A percentile compares a stretch with the other conserved stretches of the same genome.
Evolutionary conservation across 2,329 filamentous ascomycete species (phyloP).

Genomic region (Aspergillus fumigatiaffinis): DNA sequence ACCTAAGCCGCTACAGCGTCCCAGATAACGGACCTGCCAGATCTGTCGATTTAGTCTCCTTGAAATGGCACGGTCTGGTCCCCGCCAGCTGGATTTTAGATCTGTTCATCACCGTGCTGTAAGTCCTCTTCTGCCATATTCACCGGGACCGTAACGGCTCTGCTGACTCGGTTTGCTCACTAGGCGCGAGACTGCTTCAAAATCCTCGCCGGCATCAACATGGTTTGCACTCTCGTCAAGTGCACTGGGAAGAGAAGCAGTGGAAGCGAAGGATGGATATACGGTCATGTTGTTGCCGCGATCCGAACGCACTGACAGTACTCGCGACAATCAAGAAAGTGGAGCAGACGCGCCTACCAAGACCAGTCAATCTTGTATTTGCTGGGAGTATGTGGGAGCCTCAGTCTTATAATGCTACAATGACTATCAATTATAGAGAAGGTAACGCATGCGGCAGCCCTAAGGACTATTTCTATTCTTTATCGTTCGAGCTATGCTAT

Average conservation of each 20-base stretch:
- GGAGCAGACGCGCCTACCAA: slow-evolving; percentile 1
- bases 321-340: neutral
- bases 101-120: slow-evolving; percentile 36
- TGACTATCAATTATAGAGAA: neutral
- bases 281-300: slow-evolving; percentile 26
- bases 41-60: slow-evolving; percentile 27
- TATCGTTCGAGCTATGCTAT: neutral
- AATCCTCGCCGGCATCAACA: slow-evolving; percentile 2
- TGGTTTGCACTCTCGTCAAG: slow-evolving; percentile 36
- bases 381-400: slow-evolving; percentile 39
- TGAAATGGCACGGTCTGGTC: slow-evolving; percentile 44
- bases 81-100: slow-evolving; percentile 37
- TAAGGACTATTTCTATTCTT: neutral
- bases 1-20: slow-evolving; percentile 41
- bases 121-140: slow-evolving; percentile 15
- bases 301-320: neutral
- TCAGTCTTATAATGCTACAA: slow-evolving; percentile 7
- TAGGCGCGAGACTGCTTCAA: slow-evolving; percentile 17
- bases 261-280: slow-evolving; percentile 40
- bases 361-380: slow-evolving; percentile 23
- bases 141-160: neutral
- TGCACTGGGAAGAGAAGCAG: slow-evolving; percentile 31
- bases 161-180: slow-evolving; percentile 9
- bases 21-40: slow-evolving; percentile 26
- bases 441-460: neutral